These are phyloP conservation scores for Cucumis cinereus DNA, from an alignment of 306 rosid species.

Conservation along the genomic window DNA sequence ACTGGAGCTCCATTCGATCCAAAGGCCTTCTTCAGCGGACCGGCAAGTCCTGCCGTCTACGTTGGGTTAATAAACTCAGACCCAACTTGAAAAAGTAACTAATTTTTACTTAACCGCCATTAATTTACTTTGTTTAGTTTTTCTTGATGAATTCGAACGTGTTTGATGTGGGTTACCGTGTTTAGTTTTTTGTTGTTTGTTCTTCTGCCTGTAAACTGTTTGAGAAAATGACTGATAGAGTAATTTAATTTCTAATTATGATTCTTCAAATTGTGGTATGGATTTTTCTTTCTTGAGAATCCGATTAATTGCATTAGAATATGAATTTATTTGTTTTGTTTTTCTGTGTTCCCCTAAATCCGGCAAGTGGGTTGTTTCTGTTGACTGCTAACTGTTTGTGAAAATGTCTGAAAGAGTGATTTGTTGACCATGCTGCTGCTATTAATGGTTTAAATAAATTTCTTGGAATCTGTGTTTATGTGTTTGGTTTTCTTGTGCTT, in stretches of 20 bases:
- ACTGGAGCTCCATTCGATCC: conserved; percentile 99
- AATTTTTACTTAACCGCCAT: background rate
- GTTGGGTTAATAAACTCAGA: conserved; percentile 90
- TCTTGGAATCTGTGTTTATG: background rate
- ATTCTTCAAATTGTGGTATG: background rate
- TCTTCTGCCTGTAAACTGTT: background rate
- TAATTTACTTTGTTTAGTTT: background rate
- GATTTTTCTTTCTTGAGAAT: background rate
- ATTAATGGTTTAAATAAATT: background rate
- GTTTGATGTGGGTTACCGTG: background rate
- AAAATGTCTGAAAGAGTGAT: background rate
- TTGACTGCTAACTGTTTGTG: background rate
- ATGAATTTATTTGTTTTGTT: background rate
- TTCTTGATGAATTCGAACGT: background rate
- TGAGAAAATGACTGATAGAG: background rate
- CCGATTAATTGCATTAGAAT: background rate
- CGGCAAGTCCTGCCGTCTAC: conserved; percentile 92
- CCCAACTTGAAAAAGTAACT: conserved; percentile 80
- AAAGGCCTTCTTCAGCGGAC: conserved; percentile 78
- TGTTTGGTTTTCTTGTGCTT: background rate
- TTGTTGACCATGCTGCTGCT: background rate
- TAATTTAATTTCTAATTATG: background rate
- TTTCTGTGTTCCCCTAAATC: background rate
- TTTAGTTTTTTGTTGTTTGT: background rate
- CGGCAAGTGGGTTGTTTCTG: background rate